Evolutionary conservation across 2,329 filamentous ascomycete genomes (phyloP), one percentile per base, ranked within the genome.

Genomic region (Emergomyces pasteurianus): DNA sequence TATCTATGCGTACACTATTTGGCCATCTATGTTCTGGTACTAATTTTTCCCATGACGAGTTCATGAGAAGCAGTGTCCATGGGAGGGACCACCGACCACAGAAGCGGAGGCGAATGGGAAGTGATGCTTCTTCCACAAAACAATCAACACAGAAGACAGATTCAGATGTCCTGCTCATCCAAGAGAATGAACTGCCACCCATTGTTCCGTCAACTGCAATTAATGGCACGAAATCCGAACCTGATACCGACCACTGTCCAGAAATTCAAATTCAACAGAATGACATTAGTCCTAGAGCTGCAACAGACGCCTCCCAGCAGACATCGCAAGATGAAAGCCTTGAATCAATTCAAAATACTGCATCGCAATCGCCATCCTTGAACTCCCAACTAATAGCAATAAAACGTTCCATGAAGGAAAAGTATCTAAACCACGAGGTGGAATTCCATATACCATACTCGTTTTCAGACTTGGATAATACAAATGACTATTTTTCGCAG

Each of bases 1-100:
- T 86, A 8, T 86, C 84, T 6, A 88, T 96, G 64, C 65, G 76
- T n/a, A 75, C 72, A 0, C 78, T 96, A 0, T 96, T 96, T 67
- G 88, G 89, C 0, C 72, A 83, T 26, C 74, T 84, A 34, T 95
- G 90, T 70, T 83, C 82, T 0, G 80, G 77, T 0, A 70, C 77
- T 0, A 64, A 64, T 0, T 95, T 92, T 68, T 74, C 76, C 0
- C 85, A 92, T 66, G 90, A 95, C 65, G 49, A 69, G 6, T 67
- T 81, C 60, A 86, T 91, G 81, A 74, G 78, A 59, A 67, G 70
- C 16, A 61, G 72, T n/a, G 64, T 70, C 18, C 21, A 43, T 8
- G 21, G 67, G 5, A 60, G 66, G 1, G 66, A 69, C 21, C 38
- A 26, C 38, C 53, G 56, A 23, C 58, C 63, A 1, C 59, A 16